Evolutionary conservation across 805 yeast species (phyloP), one percentile per base, ranked within the genome.

Genomic region (Candida boleticola): DNA sequence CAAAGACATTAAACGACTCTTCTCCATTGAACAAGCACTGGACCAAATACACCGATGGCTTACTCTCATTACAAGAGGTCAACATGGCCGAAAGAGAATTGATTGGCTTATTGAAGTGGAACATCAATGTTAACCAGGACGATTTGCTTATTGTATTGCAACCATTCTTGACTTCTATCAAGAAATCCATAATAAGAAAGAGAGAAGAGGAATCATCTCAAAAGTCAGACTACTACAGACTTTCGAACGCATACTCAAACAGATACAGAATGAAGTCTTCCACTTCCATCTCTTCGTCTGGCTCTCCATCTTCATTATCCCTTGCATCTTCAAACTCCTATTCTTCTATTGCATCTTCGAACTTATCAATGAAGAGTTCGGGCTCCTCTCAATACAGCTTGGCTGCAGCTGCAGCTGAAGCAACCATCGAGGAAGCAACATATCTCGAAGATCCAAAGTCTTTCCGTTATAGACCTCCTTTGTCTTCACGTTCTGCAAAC

Each of bases 1-100:
- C 98, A 13, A 92, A 92, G 68, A 82, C 82, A 48, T 76, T 90
- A 49, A 92, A 92, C 64, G 99, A 92, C 69, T 85, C 96, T 3
- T 83, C 95, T 17, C 99, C 99, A 33, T 76, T 92, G 60, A 92
- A 92, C 68, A 90, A 85, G 66, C 97, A 93, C 68, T 92, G 99
- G 99, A 83, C 96, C 3, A 76, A 80, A 46, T 90, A 92, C 70
- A 90, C 98, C 3, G 83, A 84, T 58, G 97, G 97, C 0, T 72
- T 93, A 33, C 76, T 92, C 46, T 60, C 82, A 7, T 68, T 86
- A 29, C 73, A 73, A 18, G 98, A 92, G 57, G 89, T 93, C 41
- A 93, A 92, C 64, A 81, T 89, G 49, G 85, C 95, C 55, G 99
- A 92, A 66, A 76, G 90, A 51, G 98, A 92, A 66, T 71, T 93